Conservation (phyloP, 257 asterid genomes). For the Apocynum venetum region DNA sequence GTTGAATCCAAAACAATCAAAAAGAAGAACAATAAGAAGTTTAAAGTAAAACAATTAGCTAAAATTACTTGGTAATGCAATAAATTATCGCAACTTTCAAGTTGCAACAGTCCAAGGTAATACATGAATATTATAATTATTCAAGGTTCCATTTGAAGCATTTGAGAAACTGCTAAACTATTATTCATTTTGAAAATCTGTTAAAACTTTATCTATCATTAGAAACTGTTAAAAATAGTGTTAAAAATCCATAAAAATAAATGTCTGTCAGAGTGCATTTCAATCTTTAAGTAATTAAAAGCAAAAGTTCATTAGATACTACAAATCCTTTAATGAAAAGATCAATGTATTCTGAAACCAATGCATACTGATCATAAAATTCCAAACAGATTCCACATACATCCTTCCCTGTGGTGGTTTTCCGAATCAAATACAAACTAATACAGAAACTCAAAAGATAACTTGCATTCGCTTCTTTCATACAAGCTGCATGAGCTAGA, state of each 20-base stretch:
- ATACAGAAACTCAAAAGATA: not conserved
- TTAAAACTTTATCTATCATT: not conserved
- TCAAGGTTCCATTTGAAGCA: not conserved
- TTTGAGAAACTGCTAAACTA: not conserved
- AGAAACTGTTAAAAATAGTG: not conserved
- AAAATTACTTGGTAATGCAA: not conserved
- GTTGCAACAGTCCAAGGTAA: not conserved
- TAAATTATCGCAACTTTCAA: not conserved
- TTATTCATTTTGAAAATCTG: not conserved
- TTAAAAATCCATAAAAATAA: not conserved
- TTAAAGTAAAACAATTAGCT: not conserved
- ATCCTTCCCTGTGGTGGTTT: not conserved
- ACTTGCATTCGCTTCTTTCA: not conserved
- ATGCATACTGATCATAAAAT: not conserved
- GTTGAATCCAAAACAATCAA: conserved; percentile 5
- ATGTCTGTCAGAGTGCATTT: not conserved
- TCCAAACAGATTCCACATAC: not conserved
- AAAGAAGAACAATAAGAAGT: not conserved
- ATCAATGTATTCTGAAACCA: not conserved
- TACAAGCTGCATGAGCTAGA: not conserved
- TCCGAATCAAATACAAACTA: not conserved
- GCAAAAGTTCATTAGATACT: not conserved
- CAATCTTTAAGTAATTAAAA: not conserved
- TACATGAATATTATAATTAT: not conserved
- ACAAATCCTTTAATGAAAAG: not conserved